Evolutionary conservation across 139 green algal genomes (phyloP).

Genomic region (Pleodorina starrii): DNA sequence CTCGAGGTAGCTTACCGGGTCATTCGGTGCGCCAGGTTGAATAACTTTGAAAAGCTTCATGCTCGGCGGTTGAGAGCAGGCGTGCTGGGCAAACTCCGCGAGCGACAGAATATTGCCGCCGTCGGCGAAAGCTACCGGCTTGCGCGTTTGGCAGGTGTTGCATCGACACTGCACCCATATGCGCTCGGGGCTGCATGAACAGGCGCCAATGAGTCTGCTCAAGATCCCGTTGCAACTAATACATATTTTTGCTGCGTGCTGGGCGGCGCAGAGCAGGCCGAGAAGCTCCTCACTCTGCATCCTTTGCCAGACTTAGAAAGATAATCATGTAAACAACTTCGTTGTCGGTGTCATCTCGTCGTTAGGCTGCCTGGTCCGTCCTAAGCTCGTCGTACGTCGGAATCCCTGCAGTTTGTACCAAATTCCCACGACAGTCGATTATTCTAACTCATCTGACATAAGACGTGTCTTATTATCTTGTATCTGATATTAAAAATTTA

Average conservation of each 20-base stretch:
- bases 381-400: no score
- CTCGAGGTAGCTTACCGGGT: neutral
- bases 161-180: neutral
- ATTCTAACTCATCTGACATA: no score
- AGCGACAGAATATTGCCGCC: slow-evolving; percentile 5
- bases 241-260: neutral
- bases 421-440: no score
- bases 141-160: neutral
- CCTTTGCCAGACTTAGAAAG: neutral
- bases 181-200: neutral
- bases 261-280: neutral
- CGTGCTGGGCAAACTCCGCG: slow-evolving; percentile 2
- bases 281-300: neutral
- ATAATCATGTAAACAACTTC: neutral
- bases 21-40: neutral
- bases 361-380: no score
- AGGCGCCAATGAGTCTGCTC: neutral
- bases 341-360: no score
- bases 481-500: no score
- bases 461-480: no score
- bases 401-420: no score
- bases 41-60: neutral
- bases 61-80: neutral
- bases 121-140: neutral
- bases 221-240: neutral